Evolutionary conservation across 192 early-diverging fungal species (phyloP).

Genomic region (Umbelopsis ramanniana): DNA sequence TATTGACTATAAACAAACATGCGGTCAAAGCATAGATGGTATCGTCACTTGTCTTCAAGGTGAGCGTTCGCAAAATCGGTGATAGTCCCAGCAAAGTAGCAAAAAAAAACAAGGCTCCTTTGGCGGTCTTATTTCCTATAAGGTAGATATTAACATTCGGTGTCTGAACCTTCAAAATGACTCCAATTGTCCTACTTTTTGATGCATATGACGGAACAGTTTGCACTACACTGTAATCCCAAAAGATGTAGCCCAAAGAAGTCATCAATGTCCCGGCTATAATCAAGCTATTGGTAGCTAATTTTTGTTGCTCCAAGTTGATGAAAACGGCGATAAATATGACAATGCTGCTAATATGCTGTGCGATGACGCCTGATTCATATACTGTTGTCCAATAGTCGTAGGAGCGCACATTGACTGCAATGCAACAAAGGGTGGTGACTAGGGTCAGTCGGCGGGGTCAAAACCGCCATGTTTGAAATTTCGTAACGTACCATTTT

Average conservation of each 20-base stretch:
- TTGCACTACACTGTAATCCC: constrained; percentile 62
- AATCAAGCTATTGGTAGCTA: constrained; percentile 65
- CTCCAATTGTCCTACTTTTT: constrained; percentile 29
- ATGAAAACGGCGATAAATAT: constrained; percentile 92
- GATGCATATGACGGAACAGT: constrained; percentile 50
- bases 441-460: not conserved
- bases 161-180: not conserved
- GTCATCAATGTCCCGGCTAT: constrained; percentile 59
- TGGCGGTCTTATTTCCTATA: constrained; percentile 54
- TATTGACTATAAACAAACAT: constrained; percentile 80
- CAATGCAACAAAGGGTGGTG: not conserved
- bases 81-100: constrained; percentile 81
- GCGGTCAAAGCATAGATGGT: constrained; percentile 93
- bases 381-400: constrained; percentile 81
- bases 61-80: constrained; percentile 90
- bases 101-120: constrained; percentile 75
- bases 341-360: constrained; percentile 85
- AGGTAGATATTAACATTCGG: not conserved
- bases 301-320: constrained; percentile 59
- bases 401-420: constrained; percentile 82
- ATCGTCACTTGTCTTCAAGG: constrained; percentile 86
- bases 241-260: constrained; percentile 70
- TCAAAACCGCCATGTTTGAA: not conserved
- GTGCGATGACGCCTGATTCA: constrained; percentile 77
- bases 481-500: constrained; percentile 66